Evolutionary conservation across 306 rosid species (phyloP), one percentile per base, ranked within the genome.

Genomic region (Lathyrus sativus): DNA sequence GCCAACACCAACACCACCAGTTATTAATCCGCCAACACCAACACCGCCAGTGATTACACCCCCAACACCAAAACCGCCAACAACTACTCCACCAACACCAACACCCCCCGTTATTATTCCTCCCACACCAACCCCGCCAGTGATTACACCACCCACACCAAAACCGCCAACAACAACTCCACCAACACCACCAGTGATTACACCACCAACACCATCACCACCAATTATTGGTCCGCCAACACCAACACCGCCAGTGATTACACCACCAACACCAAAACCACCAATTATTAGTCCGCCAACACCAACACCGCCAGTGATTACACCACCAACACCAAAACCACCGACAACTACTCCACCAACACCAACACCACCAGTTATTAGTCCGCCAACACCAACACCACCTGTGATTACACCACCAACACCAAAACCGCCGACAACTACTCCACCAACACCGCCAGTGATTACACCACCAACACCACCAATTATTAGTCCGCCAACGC

Each of bases 21-120:
- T 18, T 5, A 81, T 85, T 0, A 79, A 71, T 0, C 83, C 86
- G 2, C 81, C 66, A 3, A 84, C 91, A 0, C 85, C 89, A 6
- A 29, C 5, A 29, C 33, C 33, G 5, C 81, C 86, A 1, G 22
- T 88, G 0, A 85, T 85, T 6, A 6, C 54, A 2, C 77, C 87
- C 3, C 62, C 69, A 2, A 11, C 54, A 26, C 62, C 76, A 2
- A 38, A 15, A 33, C 37, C 37, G 5, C 38, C 38, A 33, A 5
- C 6, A 1, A 7, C 6, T 7, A 77, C 82, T 14, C 33, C 73
- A 38, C 64, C 71, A 1, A 6, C 54, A 49, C 66, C 86, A 1
- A 68, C 2, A 2, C 79, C 69, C 4, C 68, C 61, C 1, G 5
- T 62, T 0, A 67, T 56, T 0, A 31, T 18, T 0, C 79, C 85